phyloP scores from a whole-genome alignment of 2,329 filamentous ascomycete genomes.

The Dothideomycetes sp. region DNA sequence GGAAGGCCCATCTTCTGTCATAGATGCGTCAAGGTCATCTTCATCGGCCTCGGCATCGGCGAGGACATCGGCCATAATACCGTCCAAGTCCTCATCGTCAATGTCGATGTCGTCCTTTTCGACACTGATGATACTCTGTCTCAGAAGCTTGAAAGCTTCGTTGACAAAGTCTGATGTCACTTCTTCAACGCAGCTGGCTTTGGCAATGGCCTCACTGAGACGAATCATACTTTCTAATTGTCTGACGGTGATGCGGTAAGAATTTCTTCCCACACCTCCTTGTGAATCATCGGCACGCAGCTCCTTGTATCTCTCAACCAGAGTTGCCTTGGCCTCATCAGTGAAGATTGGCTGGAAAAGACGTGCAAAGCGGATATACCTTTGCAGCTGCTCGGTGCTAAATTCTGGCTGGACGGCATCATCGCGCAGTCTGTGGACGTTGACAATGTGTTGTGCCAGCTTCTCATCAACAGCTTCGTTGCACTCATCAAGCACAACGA shows the following conservation, averaged over 20 bases:
- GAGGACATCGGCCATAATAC: constrained; percentile 40
- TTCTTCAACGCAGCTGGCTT: constrained; percentile 91
- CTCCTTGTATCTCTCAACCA: constrained; percentile 93
- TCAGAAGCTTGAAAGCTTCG: constrained; percentile 82
- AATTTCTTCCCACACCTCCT: constrained; percentile 87
- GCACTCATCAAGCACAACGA: constrained; percentile 93
- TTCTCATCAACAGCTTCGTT: constrained; percentile 86
- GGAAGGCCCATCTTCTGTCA: constrained; percentile 35
- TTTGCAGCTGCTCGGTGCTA: constrained; percentile 89
- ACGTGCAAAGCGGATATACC: constrained; percentile 91
- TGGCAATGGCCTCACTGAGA: constrained; percentile 93
- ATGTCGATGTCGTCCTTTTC: constrained; percentile 97
- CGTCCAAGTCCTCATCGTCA: constrained; percentile 60
- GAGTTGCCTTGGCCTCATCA: constrained; percentile 70
- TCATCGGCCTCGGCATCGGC: constrained; percentile 27
- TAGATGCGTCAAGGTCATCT: constrained; percentile 42
- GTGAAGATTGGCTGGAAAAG: constrained; percentile 93
- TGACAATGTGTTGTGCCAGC: constrained; percentile 88
- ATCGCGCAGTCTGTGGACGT: constrained; percentile 85
- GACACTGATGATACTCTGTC: constrained; percentile 93
- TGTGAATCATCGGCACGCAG: constrained; percentile 87
- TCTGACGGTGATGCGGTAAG: constrained; percentile 92
- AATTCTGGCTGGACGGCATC: constrained; percentile 88
- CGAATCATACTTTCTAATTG: constrained; percentile 95
- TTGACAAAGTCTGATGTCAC: constrained; percentile 76